Evolutionary conservation across 148 eudicot genomes (phyloP), one percentile per base, ranked within the genome.

Genomic region (Camellia japonica): DNA sequence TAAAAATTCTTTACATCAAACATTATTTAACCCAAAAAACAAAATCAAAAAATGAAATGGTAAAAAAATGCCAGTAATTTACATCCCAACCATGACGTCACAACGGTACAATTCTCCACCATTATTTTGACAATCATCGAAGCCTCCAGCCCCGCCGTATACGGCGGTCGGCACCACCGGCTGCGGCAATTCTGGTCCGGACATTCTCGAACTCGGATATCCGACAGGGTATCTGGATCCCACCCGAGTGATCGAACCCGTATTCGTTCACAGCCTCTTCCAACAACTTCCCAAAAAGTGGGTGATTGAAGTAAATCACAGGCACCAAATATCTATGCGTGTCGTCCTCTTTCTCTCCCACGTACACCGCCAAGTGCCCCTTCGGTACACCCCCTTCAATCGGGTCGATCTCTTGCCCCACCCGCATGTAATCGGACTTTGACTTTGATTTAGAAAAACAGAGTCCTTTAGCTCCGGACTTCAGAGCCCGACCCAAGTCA

Each of bases 341-440:
- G 46, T 90, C 90, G 41, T 84, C 91, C 41, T 90, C 89, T 68
- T 78, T 66, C 38, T 94, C 92, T 0, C 91, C 97, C 44, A 94
- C 97, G 79, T 91, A 90, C 5, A 94, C 91, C 18, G 90, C 97
- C 88, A 94, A 75, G 55, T 93, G 93, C 38, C 97, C 97, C 61
- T 89, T 93, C 2, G 95, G 95, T 4, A 88, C 86, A 20, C 78
- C 76, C 23, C 41, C 73, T 60, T 69, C 83, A 0, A 74, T n/a
- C 64, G 80, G 78, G 56, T 85, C 88, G 0, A 30, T 30, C 38
- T 30, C 38, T 30, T 83, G 79, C 51, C 80, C 93, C 14, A 89
- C 80, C 76, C 87, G 87, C 5, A 72, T 65, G 62, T 87, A 92
- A 2, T 81, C 83, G 55, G 83, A 58, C 8, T 23, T 73, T 7